phyloP scores from a whole-genome alignment of 2,329 filamentous ascomycete genomes.

The Harringtonia lauricola region DNA sequence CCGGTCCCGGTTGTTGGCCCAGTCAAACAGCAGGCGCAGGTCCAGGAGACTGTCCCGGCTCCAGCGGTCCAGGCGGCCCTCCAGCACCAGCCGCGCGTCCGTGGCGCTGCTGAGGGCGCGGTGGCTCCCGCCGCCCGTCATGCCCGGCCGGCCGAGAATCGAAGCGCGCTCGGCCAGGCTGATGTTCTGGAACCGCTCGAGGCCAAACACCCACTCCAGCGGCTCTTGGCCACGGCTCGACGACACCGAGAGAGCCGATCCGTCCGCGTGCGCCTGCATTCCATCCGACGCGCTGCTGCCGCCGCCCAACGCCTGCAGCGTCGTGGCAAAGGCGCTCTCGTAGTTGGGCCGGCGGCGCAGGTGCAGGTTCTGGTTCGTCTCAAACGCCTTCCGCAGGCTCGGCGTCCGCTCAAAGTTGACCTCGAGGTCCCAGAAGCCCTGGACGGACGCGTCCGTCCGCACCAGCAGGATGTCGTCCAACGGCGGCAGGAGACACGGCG shows the following conservation, averaged over 20 bases:
- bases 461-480: conserved; percentile 51
- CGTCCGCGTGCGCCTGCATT: too few relatives aligned
- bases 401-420: conserved; percentile 61
- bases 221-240: too few relatives aligned
- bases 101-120: conserved; percentile 36
- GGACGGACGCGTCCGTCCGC: conserved; percentile 46
- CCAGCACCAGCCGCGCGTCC: conserved; percentile 61
- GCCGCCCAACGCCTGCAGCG: conserved; percentile 58
- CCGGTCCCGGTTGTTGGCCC: conserved; percentile 34
- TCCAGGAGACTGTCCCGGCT: conserved; percentile 33
- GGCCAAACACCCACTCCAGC: conserved; percentile 65
- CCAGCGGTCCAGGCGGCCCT: conserved; percentile 32
- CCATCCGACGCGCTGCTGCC: too few relatives aligned
- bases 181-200: conserved; percentile 41
- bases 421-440: conserved; percentile 69
- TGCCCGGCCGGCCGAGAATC: conserved; percentile 33
- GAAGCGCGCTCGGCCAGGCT: conserved; percentile 57
- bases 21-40: conserved; percentile 42
- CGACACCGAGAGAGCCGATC: too few relatives aligned
- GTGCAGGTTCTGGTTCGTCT: conserved; percentile 59
- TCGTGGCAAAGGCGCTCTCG: conserved; percentile 61
- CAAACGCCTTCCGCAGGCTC: conserved; percentile 52
- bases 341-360: conserved; percentile 60
- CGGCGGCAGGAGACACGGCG: conserved; percentile 53
- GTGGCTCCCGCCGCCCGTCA: conserved; percentile 25